Evolutionary conservation across 2,329 filamentous ascomycete species (phyloP).

Genomic region (Albifimbria verrucaria): DNA sequence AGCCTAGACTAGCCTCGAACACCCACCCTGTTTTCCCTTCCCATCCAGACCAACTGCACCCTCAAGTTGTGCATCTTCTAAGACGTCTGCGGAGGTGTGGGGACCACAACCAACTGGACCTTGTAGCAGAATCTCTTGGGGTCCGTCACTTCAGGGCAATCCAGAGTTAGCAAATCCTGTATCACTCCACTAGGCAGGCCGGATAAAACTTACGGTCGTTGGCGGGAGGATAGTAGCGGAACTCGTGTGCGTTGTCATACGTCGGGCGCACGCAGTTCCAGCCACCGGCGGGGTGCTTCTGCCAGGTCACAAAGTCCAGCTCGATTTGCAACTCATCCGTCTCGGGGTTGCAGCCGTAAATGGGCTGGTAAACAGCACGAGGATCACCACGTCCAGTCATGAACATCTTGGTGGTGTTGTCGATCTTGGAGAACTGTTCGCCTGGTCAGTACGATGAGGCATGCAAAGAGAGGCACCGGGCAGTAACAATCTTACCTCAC

Average conservation of each 20-base stretch:
- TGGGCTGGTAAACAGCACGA: background rate
- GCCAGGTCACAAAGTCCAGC: slow-evolving; percentile 1
- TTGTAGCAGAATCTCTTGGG: background rate
- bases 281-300: background rate
- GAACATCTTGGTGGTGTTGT: slow-evolving; percentile 3
- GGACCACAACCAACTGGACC: background rate
- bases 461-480: background rate
- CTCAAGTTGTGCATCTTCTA: background rate
- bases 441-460: background rate
- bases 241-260: background rate
- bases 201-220: background rate
- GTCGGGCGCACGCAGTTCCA: background rate
- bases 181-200: too few relatives aligned
- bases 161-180: background rate
- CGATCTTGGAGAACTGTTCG: background rate
- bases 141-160: background rate
- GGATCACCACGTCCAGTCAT: slow-evolving; percentile 1
- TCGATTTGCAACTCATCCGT: background rate
- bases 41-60: background rate
- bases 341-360: slow-evolving; percentile 1
- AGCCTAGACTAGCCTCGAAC: too few relatives aligned
- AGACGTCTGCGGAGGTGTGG: background rate
- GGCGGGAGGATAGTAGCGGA: background rate
- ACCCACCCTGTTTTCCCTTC: too few relatives aligned
- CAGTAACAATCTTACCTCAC: background rate